These are phyloP conservation scores for Tulasnella calospora DNA, from an alignment of 768 basidiomycete genomes.

Conservation along the genomic window DNA sequence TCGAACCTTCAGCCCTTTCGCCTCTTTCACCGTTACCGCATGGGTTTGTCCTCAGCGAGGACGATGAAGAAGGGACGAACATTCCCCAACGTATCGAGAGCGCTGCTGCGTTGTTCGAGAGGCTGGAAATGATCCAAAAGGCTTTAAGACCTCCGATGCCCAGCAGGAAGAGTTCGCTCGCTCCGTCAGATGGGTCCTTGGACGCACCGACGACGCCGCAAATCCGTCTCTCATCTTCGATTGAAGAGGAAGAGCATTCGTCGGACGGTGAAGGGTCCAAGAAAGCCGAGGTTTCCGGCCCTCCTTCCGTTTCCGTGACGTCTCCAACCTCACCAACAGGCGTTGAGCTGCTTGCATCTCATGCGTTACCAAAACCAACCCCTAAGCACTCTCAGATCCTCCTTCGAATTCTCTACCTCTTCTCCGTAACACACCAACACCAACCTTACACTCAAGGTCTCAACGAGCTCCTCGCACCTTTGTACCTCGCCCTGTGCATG, in stretches of 20 bases:
- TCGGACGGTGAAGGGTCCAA: neutral
- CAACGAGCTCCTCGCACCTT: slow-evolving; percentile 30
- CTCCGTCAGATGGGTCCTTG: neutral
- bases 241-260: neutral
- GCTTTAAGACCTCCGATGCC: neutral
- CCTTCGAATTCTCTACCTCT: slow-evolving; percentile 31
- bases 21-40: slow-evolving; percentile 12
- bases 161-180: neutral
- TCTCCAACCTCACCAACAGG: slow-evolving; percentile 14
- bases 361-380: neutral
- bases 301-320: slow-evolving; percentile 23
- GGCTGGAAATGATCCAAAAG: slow-evolving; percentile 20
- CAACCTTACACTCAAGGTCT: slow-evolving; percentile 31
- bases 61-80: neutral
- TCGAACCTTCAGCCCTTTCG: slow-evolving; percentile 9
- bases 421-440: slow-evolving; percentile 30
- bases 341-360: slow-evolving; percentile 14
- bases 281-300: neutral
- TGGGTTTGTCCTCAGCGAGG: neutral
- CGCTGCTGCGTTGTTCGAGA: slow-evolving; percentile 16
- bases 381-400: slow-evolving; percentile 29
- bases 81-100: slow-evolving; percentile 12
- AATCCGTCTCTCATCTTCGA: slow-evolving; percentile 11
- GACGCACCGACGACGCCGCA: slow-evolving; percentile 19
- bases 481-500: slow-evolving; percentile 30